Base-by-base conservation (phyloP, 2,329 filamentous ascomycete genomes). In the Cryphonectria carpinicola region DNA sequence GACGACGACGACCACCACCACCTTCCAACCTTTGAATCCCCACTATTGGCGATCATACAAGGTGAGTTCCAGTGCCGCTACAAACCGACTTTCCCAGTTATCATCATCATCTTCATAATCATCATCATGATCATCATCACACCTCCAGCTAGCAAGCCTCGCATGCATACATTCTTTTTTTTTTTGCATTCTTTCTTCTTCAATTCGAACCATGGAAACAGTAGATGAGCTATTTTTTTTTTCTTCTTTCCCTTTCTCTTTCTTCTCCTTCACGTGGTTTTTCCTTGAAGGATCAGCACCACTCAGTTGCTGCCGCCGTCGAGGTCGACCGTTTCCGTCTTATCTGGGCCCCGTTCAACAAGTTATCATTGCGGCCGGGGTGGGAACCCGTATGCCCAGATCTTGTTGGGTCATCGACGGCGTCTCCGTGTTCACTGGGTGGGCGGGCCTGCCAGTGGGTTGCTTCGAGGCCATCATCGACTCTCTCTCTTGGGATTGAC, bases 301-400 rank as follows among this genome's bases (percentile, higher is more conserved):
- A 37, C 17, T 46, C 63, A 25, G 19, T 66, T 66, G 58, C 49
- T 63, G 66, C 13, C 60, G 32, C 49, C 66, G 32, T 63, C 58
- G 66, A 68, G 60, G 43, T 68, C 22, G 66, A 68, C 66, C 66
- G 58, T 62, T 68, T 32, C 66, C 58, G 66, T 54, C 58, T 68
- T 54, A 62, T 52, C 66, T 60, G 25, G 17, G 22, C 22, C 46
- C 54, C 35, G n/a, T 28, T n/a, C 56, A 41, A 39, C n/a, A 14
- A 14, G 41, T 32, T 67, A 35, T 67, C 37, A 61, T 11, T 37
- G 56, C 58, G 41, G 17, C 65, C 65, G 60, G 66, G 63, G 43
- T 25, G 58, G 35, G 39, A 61, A 67, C 41, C 61, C 41, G 61
- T 62, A 43, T 28, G 37, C 61, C 61, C 61, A 25, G 11, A 49